Evolutionary conservation across 176 grass and related monocot species (phyloP), one percentile per base, ranked within the genome.

Genomic region (Aechmea fasciata): DNA sequence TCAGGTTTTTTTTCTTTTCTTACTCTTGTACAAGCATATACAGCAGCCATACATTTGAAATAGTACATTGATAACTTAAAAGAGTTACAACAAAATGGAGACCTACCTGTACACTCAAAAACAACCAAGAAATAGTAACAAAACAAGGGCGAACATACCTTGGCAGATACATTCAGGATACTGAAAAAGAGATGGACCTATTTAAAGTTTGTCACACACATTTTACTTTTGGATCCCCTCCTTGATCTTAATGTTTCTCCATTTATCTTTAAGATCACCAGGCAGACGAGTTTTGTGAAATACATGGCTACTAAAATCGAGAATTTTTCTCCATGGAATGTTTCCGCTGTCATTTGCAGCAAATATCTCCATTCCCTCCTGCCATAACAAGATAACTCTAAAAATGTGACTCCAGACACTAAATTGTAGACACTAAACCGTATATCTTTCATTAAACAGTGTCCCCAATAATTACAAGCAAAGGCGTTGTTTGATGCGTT

Each of bases 241-340:
- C 70, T 66, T 81, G 72, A 81, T 85, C 47, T 47, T 83, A 22
- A 90, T 86, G 53, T 84, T 87, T 75, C 90, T 85, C 90, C 90
- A 94, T 77, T 95, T 90, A 65, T 82, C 86, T 66, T 82, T 95
- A 49, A 95, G 72, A 72, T 90, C 90, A 63, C 0, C 13, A 3
- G 87, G 78, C 20, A 80, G 79, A 54, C 90, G 83, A 57, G 72
- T 77, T 74, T 9, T 63, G 67, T 95, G 75, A 53, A 95, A 95
- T 55, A 66, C 83, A 63, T 63, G 3, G 9, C 33, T 20, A 9
- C 81, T 59, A 71, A 66, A 77, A 69, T 79, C 47, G 51, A 82
- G 62, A 68, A 95, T 87, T 68, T 23, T 26, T n/a, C 57, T 26
- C 91, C 87, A 95, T 5, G 81, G 75, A 72, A 87, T 84, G 28